Evolutionary conservation across 2,329 filamentous ascomycete genomes (phyloP).

Genomic region (Botrytis pseudocinerea): DNA sequence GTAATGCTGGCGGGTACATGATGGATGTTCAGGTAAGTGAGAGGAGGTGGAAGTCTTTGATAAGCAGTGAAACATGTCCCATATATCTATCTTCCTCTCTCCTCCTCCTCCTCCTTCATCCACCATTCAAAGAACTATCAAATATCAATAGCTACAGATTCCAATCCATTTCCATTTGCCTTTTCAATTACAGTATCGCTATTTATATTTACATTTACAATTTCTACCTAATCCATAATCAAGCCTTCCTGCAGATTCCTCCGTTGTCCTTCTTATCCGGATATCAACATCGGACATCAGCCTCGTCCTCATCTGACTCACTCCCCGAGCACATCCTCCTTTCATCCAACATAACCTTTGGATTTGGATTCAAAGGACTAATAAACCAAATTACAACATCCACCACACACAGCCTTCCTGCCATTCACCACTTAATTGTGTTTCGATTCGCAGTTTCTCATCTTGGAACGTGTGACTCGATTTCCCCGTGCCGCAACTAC

Average conservation of each 20-base stretch:
- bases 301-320: constrained; percentile 17
- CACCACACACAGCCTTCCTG: neutral
- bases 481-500: constrained; percentile 9
- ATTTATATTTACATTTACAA: neutral
- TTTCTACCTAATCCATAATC: constrained; percentile 14
- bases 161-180: neutral
- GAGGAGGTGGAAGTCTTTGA: neutral
- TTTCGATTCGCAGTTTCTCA: constrained; percentile 11
- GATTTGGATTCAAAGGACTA: neutral
- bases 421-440: constrained; percentile 21
- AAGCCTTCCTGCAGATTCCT: neutral
- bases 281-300: constrained; percentile 5
- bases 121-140: neutral
- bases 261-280: constrained; percentile 14
- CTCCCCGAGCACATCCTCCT: constrained; percentile 1
- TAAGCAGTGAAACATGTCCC: constrained; percentile 13
- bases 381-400: neutral
- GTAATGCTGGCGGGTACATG: constrained; percentile 6
- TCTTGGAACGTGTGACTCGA: constrained; percentile 10
- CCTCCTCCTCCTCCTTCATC: neutral
- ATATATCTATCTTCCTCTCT: neutral
- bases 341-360: neutral
- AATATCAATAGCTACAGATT: neutral
- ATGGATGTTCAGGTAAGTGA: neutral
- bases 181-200: neutral